Conservation (phyloP, 1,139 yeast species). For the Pichia sp. region DNA sequence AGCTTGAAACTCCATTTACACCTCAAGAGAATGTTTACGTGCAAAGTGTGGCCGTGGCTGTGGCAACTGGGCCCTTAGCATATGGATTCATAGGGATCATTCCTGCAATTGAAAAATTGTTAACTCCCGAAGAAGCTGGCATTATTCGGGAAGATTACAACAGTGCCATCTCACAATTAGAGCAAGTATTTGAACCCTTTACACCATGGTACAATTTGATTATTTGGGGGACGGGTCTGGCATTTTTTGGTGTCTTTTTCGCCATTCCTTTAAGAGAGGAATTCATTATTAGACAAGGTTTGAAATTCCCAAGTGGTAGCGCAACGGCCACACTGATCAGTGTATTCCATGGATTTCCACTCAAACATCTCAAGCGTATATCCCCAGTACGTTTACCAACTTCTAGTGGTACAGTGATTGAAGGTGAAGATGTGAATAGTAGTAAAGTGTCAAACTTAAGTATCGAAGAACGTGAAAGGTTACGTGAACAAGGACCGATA, state of each 20-base stretch:
- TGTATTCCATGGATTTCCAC: conserved; percentile 68
- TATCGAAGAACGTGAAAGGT: not conserved
- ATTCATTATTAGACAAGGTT: conserved; percentile 74
- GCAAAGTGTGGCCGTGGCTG: conserved; percentile 92
- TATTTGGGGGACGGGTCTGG: conserved; percentile 80
- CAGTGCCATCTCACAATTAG: not conserved
- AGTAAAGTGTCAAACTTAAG: not conserved
- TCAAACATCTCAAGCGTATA: conserved; percentile 37
- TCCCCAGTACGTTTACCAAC: too few species aligned
- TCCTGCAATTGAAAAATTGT: conserved; percentile 89
- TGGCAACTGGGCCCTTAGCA: conserved; percentile 95
- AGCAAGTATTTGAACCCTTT: conserved; percentile 13
- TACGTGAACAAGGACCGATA: not conserved
- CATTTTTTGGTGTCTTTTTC: conserved; percentile 91
- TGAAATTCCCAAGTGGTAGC: conserved; percentile 91
- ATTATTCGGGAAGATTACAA: conserved; percentile 16
- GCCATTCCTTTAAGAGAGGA: conserved; percentile 85
- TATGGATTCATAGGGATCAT: conserved; percentile 94
- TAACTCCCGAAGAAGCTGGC: conserved; percentile 76
- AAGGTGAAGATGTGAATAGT: not conserved
- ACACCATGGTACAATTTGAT: conserved; percentile 42
- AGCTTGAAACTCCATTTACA: conserved; percentile 43
- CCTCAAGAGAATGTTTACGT: conserved; percentile 92
- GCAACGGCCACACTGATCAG: conserved; percentile 93
- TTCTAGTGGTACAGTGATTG: not conserved